Conservation (phyloP, 192 early-diverging fungal genomes). For the Dimargaris cristalligena region DNA sequence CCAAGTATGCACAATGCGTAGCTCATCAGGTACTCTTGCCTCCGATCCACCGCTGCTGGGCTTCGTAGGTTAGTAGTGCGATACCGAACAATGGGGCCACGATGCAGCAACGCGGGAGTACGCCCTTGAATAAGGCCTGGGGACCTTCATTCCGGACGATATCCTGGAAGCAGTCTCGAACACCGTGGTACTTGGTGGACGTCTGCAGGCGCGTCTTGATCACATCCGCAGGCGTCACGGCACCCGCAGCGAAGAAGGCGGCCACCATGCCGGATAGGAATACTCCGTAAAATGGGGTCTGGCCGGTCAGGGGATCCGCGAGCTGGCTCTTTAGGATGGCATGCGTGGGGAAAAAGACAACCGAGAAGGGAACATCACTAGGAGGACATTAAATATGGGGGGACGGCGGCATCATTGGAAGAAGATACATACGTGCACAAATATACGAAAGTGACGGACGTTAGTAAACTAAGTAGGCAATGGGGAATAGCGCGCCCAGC, state of each 20-base stretch:
- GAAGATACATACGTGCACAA: no score
- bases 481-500: neutral
- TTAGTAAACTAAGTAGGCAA: neutral
- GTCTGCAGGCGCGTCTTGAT: constrained; percentile 37
- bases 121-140: constrained; percentile 35
- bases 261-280: constrained; percentile 33
- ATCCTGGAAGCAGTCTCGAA: constrained; percentile 31
- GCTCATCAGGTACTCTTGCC: no score
- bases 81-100: constrained; percentile 40
- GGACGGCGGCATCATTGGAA: no score
- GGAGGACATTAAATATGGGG: no score
- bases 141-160: constrained; percentile 32
- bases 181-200: constrained; percentile 17
- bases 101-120: constrained; percentile 30
- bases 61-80: constrained; percentile 45
- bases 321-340: constrained; percentile 23
- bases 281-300: constrained; percentile 31
- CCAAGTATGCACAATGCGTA: no score
- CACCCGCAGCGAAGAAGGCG: constrained; percentile 26
- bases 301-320: constrained; percentile 17
- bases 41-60: constrained; percentile 39
- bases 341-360: constrained; percentile 34
- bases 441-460: no score
- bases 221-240: constrained; percentile 27
- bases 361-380: constrained; percentile 37